Evolutionary conservation across 73 alveolate genomes (phyloP), one percentile per base, ranked within the genome.

Genomic region (Paramecium octaurelia): DNA sequence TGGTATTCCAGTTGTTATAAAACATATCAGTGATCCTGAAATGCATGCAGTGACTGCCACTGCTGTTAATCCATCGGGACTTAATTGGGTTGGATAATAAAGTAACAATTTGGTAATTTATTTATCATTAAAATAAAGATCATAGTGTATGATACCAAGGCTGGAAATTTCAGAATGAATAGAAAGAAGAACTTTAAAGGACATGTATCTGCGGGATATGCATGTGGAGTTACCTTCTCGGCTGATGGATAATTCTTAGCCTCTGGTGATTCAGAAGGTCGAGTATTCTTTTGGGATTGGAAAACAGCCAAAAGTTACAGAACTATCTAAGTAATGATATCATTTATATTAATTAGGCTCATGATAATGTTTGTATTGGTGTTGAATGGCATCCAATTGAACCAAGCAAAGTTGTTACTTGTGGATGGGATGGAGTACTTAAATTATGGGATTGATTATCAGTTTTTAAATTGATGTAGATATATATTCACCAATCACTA

Each of bases 281-380:
- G 97, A 92, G 94, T 96, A 24, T 97, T 98, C 99, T 98, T 97
- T 95, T 98, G 99, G 99, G 99, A 97, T 95, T 98, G 99, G 99
- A 97, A 97, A 92, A 97, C 98, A 38, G 96, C 99, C 10, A 97
- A 95, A 93, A 97, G 96, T 92, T 96, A 96, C 86, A 95, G 98
- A 68, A 96, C 99, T 27, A 94, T 97, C 70, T 94, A 97, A 92
- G 91, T 80, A 80, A 43, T 18, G 1, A 38, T 38, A 20, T 20
- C 48, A 14, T 12, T 0, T 80, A 2, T 6, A 23, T 2, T 24
- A 2, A n/a, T 27, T 86, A 89, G 91, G 99, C 98, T 9, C 99
- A 98, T 96, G 98, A 97, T 46, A 97, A 97, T 29, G 98, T 97
- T 9, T 97, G 98, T 46, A 96, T 98, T 58, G 99, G 98, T 85